Conservation (phyloP, 768 basidiomycete species). For the Termitomyces sp. region DNA sequence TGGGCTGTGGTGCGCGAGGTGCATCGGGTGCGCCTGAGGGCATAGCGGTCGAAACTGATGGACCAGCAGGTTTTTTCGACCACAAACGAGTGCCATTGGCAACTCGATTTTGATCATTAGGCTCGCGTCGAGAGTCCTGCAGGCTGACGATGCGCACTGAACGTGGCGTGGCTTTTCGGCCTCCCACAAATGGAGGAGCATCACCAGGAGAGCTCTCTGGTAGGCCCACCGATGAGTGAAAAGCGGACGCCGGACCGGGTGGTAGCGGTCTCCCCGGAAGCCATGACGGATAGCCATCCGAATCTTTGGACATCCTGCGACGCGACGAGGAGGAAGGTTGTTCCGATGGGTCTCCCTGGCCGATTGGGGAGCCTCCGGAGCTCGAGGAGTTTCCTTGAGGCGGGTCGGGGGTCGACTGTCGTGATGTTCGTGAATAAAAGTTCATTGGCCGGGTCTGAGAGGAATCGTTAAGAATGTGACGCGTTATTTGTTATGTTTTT, state of each 20-base stretch:
- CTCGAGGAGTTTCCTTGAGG: conserved; percentile 25
- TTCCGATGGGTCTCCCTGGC: conserved; percentile 22
- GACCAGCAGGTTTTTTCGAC: conserved; percentile 57
- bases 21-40: conserved; percentile 34
- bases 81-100: conserved; percentile 48
- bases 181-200: conserved; percentile 41
- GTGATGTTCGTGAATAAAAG: conserved; percentile 37
- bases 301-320: conserved; percentile 39
- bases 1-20: conserved; percentile 48
- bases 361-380: conserved; percentile 25
- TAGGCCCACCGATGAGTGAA: conserved; percentile 55
- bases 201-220: conserved; percentile 32
- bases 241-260: conserved; percentile 71
- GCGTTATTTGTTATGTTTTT: conserved; percentile 27
- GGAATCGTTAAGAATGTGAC: conserved; percentile 23
- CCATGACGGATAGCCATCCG: conserved; percentile 83
- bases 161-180: conserved; percentile 77
- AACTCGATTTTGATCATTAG: conserved; percentile 50
- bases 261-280: conserved; percentile 76
- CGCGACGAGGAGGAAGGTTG: conserved; percentile 33
- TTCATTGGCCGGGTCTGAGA: conserved; percentile 20
- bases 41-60: conserved; percentile 39
- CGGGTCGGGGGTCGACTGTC: conserved; percentile 32
- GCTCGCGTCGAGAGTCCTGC: conserved; percentile 51
- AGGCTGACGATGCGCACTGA: conserved; percentile 81